These are phyloP conservation scores for Scleromitrula shiraiana DNA, from an alignment of 2,329 filamentous ascomycete species.

Conservation along the genomic window DNA sequence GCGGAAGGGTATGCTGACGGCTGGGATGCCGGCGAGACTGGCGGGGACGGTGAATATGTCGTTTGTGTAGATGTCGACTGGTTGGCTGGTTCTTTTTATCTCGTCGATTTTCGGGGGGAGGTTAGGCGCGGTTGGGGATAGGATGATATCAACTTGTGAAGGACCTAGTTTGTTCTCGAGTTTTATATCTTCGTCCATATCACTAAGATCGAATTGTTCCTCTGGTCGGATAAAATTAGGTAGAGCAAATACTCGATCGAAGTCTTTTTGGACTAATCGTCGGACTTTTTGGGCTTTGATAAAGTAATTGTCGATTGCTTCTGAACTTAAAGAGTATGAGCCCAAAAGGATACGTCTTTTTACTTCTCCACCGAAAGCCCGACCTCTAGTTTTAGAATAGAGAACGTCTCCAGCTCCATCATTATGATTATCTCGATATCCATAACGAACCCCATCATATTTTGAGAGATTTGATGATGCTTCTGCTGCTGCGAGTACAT, in stretches of 20 bases:
- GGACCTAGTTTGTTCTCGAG: constrained; percentile 50
- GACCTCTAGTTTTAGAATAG: constrained; percentile 67
- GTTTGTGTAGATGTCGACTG: constrained; percentile 77
- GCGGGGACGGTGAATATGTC: constrained; percentile 95
- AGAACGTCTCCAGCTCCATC: constrained; percentile 55
- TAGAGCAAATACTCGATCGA: constrained; percentile 67
- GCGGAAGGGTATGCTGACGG: constrained; percentile 84
- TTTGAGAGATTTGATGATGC: constrained; percentile 94
- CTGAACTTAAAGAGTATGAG: constrained; percentile 80
- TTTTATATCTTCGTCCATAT: constrained; percentile 45
- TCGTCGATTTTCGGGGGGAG: constrained; percentile 58
- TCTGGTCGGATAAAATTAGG: constrained; percentile 58
- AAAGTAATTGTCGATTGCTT: constrained; percentile 94
- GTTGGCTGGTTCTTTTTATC: constrained; percentile 41
- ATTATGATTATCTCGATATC: constrained; percentile 35
- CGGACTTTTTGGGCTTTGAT: constrained; percentile 86
- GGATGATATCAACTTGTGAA: constrained; percentile 69
- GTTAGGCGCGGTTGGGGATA: constrained; percentile 81
- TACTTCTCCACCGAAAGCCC: constrained; percentile 77
- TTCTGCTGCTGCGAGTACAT: constrained; percentile 89
- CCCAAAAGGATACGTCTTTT: constrained; percentile 80
- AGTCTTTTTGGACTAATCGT: constrained; percentile 75
- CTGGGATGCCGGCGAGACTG: constrained; percentile 83
- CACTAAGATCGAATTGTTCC: constrained; percentile 48
- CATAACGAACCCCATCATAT: constrained; percentile 95